These are phyloP conservation scores for Paecilomyces fulvus DNA, from an alignment of 2,329 filamentous ascomycete genomes.

Conservation along the genomic window DNA sequence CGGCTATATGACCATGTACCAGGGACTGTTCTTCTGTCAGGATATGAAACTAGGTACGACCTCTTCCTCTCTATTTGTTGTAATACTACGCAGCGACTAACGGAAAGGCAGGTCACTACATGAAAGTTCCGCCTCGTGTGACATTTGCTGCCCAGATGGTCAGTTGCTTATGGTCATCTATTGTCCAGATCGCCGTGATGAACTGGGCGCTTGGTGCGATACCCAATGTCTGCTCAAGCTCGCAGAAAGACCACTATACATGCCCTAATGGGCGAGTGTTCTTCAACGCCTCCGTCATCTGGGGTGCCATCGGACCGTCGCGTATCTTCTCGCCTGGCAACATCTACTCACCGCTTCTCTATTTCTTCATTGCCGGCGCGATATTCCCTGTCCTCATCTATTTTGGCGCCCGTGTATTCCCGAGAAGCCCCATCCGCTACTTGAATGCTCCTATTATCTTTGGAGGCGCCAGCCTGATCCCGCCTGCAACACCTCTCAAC, in stretches of 20 bases:
- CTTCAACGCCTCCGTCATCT: conserved; percentile 63
- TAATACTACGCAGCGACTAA: neutral
- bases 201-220: conserved; percentile 48
- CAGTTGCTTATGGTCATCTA: conserved; percentile 41
- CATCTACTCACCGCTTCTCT: conserved; percentile 57
- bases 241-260: conserved; percentile 50
- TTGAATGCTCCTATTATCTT: conserved; percentile 62
- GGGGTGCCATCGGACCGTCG: conserved; percentile 63
- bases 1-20: conserved; percentile 59
- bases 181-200: conserved; percentile 41
- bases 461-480: conserved; percentile 54
- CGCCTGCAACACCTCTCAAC: conserved; percentile 61
- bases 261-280: conserved; percentile 53
- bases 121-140: conserved; percentile 46
- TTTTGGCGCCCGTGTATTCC: conserved; percentile 52
- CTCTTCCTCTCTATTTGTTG: neutral
- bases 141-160: conserved; percentile 46
- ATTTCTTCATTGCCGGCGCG: conserved; percentile 63
- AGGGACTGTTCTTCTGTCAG: conserved; percentile 57
- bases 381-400: conserved; percentile 56
- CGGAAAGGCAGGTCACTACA: conserved; percentile 46
- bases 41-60: conserved; percentile 51
- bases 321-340: conserved; percentile 59
- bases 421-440: conserved; percentile 54
- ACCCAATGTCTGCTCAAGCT: conserved; percentile 52